Evolutionary conservation across 2,329 filamentous ascomycete genomes (phyloP).

Genomic region (Verticillium alfalfae): DNA sequence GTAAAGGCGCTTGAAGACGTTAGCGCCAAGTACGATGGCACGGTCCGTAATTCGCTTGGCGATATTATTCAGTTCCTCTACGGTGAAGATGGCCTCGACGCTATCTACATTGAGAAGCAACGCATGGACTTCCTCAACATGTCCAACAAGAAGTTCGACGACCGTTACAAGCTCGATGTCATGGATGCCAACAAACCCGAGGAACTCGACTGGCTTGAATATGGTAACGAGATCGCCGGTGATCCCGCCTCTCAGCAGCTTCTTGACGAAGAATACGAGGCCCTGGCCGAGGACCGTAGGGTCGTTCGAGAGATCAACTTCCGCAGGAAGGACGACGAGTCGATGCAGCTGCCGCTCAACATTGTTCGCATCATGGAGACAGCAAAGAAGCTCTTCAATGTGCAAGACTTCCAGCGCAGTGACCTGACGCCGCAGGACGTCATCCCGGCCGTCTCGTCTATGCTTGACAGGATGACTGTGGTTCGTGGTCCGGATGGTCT

Average conservation of each 20-base stretch:
- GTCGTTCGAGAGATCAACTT: constrained; percentile 66
- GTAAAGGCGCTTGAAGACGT: constrained; percentile 98
- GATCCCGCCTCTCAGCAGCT: constrained; percentile 83
- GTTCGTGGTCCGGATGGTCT: constrained; percentile 81
- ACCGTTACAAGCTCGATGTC: constrained; percentile 80
- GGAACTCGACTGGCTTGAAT: constrained; percentile 69
- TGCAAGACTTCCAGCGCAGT: constrained; percentile 79
- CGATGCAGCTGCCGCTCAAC: constrained; percentile 90
- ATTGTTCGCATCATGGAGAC: constrained; percentile 85
- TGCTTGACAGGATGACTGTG: constrained; percentile 74
- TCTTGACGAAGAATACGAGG: constrained; percentile 84
- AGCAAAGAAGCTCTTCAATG: constrained; percentile 83
- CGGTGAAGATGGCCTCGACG: constrained; percentile 94
- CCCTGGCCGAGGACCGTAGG: constrained; percentile 67
- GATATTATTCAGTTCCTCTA: constrained; percentile 98
- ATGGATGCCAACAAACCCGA: constrained; percentile 59
- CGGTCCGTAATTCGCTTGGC: constrained; percentile 91
- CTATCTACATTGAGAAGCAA: constrained; percentile 89
- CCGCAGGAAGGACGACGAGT: constrained; percentile 69
- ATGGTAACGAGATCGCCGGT: constrained; percentile 78
- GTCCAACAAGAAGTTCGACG: constrained; percentile 71
- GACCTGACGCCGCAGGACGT: constrained; percentile 86
- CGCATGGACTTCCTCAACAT: constrained; percentile 79
- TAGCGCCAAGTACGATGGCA: constrained; percentile 95
- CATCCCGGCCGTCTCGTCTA: constrained; percentile 68